A percentile compares a stretch with the other conserved stretches of the same genome.
Evolutionary conservation across 78 protist species (phyloP).

Genomic region (Bigelowiella natans): DNA sequence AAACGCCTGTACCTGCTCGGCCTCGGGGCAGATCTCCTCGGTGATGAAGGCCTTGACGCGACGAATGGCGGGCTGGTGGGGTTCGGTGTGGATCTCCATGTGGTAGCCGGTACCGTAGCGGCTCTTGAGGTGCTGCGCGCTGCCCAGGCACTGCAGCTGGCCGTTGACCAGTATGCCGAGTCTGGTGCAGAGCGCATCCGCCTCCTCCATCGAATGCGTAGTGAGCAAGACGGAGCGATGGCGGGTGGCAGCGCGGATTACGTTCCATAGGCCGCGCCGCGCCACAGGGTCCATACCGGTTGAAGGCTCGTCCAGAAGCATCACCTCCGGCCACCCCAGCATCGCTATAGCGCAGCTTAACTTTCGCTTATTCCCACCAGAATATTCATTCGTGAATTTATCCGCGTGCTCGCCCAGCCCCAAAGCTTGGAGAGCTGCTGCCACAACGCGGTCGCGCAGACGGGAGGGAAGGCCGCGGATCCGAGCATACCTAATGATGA

Average conservation of each 20-base stretch:
- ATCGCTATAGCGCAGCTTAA: constrained; percentile 49
- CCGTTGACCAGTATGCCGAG: neutral
- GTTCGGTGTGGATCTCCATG: neutral
- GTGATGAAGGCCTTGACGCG: neutral
- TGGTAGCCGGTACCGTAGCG: constrained; percentile 9
- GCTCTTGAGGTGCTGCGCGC: neutral
- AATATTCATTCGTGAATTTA: no score
- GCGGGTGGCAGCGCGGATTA: constrained; percentile 3
- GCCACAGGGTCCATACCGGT: constrained; percentile 50
- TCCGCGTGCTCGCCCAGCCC: no score
- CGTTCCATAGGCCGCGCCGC: constrained; percentile 57
- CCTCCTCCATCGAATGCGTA: constrained; percentile 60
- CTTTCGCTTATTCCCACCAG: constrained; percentile 66
- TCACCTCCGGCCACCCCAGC: constrained; percentile 46
- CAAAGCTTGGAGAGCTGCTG: no score
- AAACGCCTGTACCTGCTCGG: neutral
- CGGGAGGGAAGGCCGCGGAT: no score
- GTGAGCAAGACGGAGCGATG: constrained; percentile 25
- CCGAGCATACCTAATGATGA: no score
- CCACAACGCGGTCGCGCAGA: no score
- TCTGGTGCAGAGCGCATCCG: constrained; percentile 32
- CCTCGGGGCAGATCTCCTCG: neutral
- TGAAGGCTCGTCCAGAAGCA: constrained; percentile 54
- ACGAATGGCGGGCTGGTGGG: neutral
- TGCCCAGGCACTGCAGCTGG: neutral